Conservation (phyloP, 768 basidiomycete genomes). For the Auriscalpium orientale region DNA sequence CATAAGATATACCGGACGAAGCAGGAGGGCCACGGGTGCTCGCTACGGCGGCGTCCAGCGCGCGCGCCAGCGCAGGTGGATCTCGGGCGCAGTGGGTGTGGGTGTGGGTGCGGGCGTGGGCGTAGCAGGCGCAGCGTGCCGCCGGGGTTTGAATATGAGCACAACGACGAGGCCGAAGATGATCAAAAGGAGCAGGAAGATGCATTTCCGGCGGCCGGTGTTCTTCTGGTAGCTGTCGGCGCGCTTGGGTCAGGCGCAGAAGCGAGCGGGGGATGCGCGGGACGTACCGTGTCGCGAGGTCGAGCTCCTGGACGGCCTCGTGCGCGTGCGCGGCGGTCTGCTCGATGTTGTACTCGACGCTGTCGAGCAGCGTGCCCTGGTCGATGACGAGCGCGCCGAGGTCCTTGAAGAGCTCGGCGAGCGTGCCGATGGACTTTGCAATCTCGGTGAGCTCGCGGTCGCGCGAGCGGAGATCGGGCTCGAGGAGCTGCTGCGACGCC, state of each 20-base stretch:
- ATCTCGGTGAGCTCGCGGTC: slow-evolving; percentile 80
- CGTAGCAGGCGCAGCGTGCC: slow-evolving; percentile 31
- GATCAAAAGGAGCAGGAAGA: slow-evolving; percentile 83
- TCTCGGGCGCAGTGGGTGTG: not conserved
- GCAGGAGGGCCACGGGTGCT: not conserved
- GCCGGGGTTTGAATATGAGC: slow-evolving; percentile 87
- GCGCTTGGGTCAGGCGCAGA: not conserved
- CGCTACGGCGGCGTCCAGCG: not conserved
- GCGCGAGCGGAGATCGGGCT: slow-evolving; percentile 37
- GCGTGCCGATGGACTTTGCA: slow-evolving; percentile 81
- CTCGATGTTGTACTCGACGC: slow-evolving; percentile 96
- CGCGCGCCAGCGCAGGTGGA: not conserved
- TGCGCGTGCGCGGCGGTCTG: slow-evolving; percentile 76
- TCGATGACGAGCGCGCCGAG: slow-evolving; percentile 90
- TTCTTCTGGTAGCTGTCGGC: slow-evolving; percentile 79
- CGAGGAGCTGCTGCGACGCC: slow-evolving; percentile 26
- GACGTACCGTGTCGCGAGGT: slow-evolving; percentile 66
- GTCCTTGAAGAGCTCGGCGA: slow-evolving; percentile 96
- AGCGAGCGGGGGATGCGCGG: not conserved
- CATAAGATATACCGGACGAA: not conserved
- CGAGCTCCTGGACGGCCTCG: slow-evolving; percentile 80
- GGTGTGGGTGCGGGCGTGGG: not conserved
- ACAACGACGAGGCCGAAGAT: slow-evolving; percentile 84
- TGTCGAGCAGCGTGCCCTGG: slow-evolving; percentile 94
- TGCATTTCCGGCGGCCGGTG: slow-evolving; percentile 88